Base-by-base conservation (phyloP, 106 monocot species). In the Vanilla planifolia region DNA sequence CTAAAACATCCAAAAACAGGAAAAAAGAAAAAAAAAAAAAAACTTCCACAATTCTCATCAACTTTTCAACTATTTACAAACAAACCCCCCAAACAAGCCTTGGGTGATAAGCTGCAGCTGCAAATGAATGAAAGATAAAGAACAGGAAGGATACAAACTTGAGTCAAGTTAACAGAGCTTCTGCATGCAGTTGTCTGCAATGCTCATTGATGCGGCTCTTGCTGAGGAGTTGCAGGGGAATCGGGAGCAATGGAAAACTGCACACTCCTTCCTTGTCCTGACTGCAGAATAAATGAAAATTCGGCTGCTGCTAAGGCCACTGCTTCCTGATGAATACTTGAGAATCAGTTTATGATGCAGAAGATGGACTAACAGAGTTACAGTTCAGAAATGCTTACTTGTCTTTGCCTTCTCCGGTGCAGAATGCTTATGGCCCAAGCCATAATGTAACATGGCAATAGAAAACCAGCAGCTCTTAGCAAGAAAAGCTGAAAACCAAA, bases 181-280 rank as follows among this genome's bases (percentile, higher is more conserved):
- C n/a, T n/a, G n/a, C n/a, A n/a, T n/a, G n/a, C n/a, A n/a, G n/a
- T n/a, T n/a, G 9, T 15, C 53, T 13, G 53, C 5, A 32, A 33
- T 10, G 35, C 26, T 53, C 58, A 68, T 35, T 71, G 70, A 41
- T 72, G 77, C 20, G 81, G 84, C 53, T 85, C 92, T 39, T 76
- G 81, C 42, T 93, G 92, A 34, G 92, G 88, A 59, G 81, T 85
- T 1, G 82, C 60, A 1, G 82, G 85, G 8, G 82, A 80, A 22
- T 94, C 93, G 0, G 93, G 89, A 30, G 85, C 77, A 59, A 89
- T 83, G 37, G 83, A 75, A n/a, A 94, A 85, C 43, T 94, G 93
- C 44, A 89, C 67, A 14, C 89, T 83, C 52, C 78, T 67, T 35
- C 71, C 72, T 66, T 80, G 89, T 1, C 82, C 82, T 3, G 88